Percentiles rank a stretch among this genome's conserved stretches.
These are phyloP conservation scores for Phragmites australis DNA, from an alignment of 176 grass and related monocot species.

Conservation along the genomic window DNA sequence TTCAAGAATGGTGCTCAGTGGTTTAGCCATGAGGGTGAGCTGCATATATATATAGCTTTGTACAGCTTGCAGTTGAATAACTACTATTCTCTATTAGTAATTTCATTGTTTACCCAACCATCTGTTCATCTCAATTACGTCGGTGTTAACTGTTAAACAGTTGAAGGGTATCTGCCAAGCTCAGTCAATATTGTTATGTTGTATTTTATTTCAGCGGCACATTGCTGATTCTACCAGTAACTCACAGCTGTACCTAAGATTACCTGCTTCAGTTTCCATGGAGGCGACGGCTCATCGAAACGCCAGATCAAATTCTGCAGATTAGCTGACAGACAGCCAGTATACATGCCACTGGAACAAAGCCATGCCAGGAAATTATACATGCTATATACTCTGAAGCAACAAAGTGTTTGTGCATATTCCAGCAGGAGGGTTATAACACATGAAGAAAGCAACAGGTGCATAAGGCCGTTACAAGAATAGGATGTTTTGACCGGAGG, in stretches of 20 bases:
- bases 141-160: not conserved
- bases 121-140: not conserved
- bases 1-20: conserved; percentile 28
- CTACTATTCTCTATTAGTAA: not conserved
- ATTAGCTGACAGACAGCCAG: not conserved
- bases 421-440: conserved; percentile 28
- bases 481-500: conserved; percentile 30
- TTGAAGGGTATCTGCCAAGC: not conserved
- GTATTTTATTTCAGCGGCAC: not conserved
- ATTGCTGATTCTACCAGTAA: not conserved
- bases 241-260: not conserved
- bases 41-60: conserved; percentile 32
- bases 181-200: not conserved
- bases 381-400: conserved; percentile 41
- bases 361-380: conserved; percentile 28
- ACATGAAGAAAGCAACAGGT: conserved; percentile 33
- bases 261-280: not conserved
- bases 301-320: not conserved
- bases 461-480: conserved; percentile 28
- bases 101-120: not conserved
- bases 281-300: no score
- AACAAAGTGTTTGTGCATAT: conserved; percentile 26
- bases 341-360: not conserved
- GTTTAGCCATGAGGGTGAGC: conserved; percentile 39
- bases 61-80: not conserved